Percentiles rank a stretch among this genome's conserved stretches.
phyloP scores from a whole-genome alignment of 2,329 filamentous ascomycete species.

The Bretziella fagacearum region DNA sequence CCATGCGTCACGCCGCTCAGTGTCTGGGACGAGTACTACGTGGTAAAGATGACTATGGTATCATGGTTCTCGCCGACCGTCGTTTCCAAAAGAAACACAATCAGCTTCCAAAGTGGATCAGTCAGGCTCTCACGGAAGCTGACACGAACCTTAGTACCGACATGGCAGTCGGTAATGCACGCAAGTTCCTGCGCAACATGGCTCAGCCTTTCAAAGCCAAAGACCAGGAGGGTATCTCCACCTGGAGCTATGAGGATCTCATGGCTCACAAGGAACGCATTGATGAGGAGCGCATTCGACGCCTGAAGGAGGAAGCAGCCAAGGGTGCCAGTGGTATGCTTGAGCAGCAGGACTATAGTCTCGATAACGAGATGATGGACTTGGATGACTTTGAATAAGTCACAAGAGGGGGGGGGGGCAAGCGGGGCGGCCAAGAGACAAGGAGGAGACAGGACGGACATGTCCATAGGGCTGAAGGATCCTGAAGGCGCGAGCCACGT shows the following conservation, averaged over 20 bases:
- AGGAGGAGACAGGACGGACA: no score
- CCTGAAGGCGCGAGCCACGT: not conserved
- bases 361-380: conserved; percentile 38
- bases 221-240: conserved; percentile 83
- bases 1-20: conserved; percentile 97
- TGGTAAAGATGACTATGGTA: conserved; percentile 97
- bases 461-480: not conserved
- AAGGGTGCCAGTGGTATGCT: conserved; percentile 15
- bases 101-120: conserved; percentile 95
- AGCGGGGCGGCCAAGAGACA: no score
- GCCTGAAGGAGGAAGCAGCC: conserved; percentile 34
- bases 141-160: conserved; percentile 88
- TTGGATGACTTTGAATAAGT: conserved; percentile 21
- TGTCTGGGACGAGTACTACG: conserved; percentile 86
- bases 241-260: conserved; percentile 71
- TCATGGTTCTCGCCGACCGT: conserved; percentile 94
- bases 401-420: not conserved
- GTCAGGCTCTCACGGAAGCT: conserved; percentile 65
- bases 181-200: conserved; percentile 81
- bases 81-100: conserved; percentile 80
- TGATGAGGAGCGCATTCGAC: conserved; percentile 49
- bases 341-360: conserved; percentile 30
- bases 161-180: conserved; percentile 78
- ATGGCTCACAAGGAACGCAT: conserved; percentile 60
- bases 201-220: conserved; percentile 70